Base-by-base conservation (phyloP, 2,329 filamentous ascomycete genomes). In the Fusarium torreyae region DNA sequence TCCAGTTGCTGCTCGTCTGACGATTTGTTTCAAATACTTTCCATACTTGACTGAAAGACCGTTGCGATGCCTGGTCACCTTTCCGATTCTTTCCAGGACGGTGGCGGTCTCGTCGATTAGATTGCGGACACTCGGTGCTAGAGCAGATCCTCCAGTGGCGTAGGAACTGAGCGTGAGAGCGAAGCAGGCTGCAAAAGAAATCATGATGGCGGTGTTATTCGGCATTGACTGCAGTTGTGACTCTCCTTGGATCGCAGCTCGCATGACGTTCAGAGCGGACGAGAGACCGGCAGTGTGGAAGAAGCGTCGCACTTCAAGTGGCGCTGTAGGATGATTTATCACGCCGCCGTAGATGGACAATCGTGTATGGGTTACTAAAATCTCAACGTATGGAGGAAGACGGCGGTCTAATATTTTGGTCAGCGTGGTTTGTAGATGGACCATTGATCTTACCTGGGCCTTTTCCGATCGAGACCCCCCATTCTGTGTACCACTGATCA, bases 191-290 rank as follows among this genome's bases (percentile, higher is more conserved):
- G 91, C 91, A 68, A 92, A 93, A 2, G 90, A 91, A 14, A 93
- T 92, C 91, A 93, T 93, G 68, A 93, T 92, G 57, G 91, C 87
- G 0, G 91, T 92, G 70, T 93, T 93, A 77, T 93, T 93, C 0
- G 91, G 91, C 91, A 93, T 93, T 0, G 91, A 92, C 57, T 89
- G 89, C 0, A 93, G 83, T 64, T 90, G 86, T 0, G 84, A 81
- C 74, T 93, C 91, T 34, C 91, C 91, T 76, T 92, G 91, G 7
- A 93, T 91, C 0, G 91, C 91, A 3, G 89, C 89, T 22, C 91
- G 87, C 83, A 93, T 87, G 6, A 93, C 91, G 60, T 92, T 92
- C n/a, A 93, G 78, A 0, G 91, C 90, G 0, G 91, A 91, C 0
- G 91, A 92, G 1, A 93, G 83, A 2, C 90, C 89, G 1, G 90